Evolutionary conservation across 108 stramenopile species (phyloP), one percentile per base, ranked within the genome.

Genomic region (Asterionellopsis glacialis): DNA sequence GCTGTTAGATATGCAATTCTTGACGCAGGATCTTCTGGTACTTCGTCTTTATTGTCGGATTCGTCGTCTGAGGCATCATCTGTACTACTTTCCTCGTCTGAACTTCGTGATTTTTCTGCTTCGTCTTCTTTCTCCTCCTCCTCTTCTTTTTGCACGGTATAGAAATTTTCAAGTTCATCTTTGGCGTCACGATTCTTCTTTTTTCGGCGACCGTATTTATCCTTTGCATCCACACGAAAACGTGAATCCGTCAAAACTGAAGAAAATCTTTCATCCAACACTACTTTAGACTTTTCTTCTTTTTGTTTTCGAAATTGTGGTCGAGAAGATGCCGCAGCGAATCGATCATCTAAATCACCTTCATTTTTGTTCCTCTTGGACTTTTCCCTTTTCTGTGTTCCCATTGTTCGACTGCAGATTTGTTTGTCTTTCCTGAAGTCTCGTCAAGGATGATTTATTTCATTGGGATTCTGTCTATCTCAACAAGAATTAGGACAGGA

Each of bases 1-100:
- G 90, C 91, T 45, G 82, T 98, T 44, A 98, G 76, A 67, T 96
- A 98, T 21, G 91, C 91, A 51, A 96, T 91, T 26, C 97, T 65
- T 55, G 91, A 90, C 27, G 78, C 80, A 51, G 88, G 86, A 61
- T 85, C 86, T 45, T 75, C 52, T 51, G 69, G 61, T 22, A 68
- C 54, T 14, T 42, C 54, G 45, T 65, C 52, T 0, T 55, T 55
- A 19, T 60, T 7, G 10, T 65, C 56, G 11, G 63, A 43, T 28
- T 65, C 62, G 21, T 28, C 56, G 14, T 51, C 59, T 19, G 33
- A n/a, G n/a, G 51, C 54, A 16, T 70, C 16, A 24, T 68, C 59
- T 41, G 60, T 50, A 43, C 41, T 51, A 33, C 58, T 55, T 48
- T 69, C 55, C 40, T 68, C 70, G 43, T 61, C 62, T 24, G 63